Conservation (phyloP, 805 yeast genomes). For the Zygosaccharomyces siamensis region DNA sequence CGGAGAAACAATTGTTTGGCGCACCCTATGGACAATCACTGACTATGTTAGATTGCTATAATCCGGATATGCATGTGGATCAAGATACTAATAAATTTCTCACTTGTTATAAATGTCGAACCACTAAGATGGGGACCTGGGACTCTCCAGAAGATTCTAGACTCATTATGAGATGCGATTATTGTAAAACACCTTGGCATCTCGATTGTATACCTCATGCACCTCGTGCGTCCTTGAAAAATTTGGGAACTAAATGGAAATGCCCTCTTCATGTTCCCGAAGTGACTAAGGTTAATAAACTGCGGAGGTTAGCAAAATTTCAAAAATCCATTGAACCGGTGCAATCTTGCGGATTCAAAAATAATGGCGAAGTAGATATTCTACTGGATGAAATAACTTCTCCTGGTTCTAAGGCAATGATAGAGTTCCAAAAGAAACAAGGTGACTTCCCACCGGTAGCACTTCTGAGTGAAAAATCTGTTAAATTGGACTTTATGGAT, state of each 20-base stretch:
- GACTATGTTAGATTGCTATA: slow-evolving; percentile 36
- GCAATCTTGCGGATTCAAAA: slow-evolving; percentile 45
- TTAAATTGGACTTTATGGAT: slow-evolving; percentile 28
- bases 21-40: slow-evolving; percentile 39
- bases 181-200: slow-evolving; percentile 82
- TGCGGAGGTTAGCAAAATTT: slow-evolving; percentile 47
- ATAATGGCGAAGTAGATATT: slow-evolving; percentile 59
- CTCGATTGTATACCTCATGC: slow-evolving; percentile 72
- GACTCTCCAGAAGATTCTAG: slow-evolving; percentile 41
- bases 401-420: slow-evolving; percentile 22
- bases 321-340: slow-evolving; percentile 52
- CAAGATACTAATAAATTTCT: slow-evolving; percentile 57
- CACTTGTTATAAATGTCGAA: slow-evolving; percentile 72
- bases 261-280: slow-evolving; percentile 79
- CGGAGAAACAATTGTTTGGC: slow-evolving; percentile 42
- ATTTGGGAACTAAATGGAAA: slow-evolving; percentile 77
- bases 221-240: slow-evolving; percentile 68
- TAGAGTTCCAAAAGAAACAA: slow-evolving; percentile 14
- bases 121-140: slow-evolving; percentile 52
- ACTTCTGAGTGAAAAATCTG: slow-evolving; percentile 23
- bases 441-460: slow-evolving; percentile 25
- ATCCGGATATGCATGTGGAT: slow-evolving; percentile 61
- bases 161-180: slow-evolving; percentile 70
- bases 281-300: slow-evolving; percentile 14
- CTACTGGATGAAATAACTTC: slow-evolving; percentile 39